These are phyloP conservation scores for Salix suchowensis DNA, from an alignment of 345 rosid species.

Conservation along the genomic window DNA sequence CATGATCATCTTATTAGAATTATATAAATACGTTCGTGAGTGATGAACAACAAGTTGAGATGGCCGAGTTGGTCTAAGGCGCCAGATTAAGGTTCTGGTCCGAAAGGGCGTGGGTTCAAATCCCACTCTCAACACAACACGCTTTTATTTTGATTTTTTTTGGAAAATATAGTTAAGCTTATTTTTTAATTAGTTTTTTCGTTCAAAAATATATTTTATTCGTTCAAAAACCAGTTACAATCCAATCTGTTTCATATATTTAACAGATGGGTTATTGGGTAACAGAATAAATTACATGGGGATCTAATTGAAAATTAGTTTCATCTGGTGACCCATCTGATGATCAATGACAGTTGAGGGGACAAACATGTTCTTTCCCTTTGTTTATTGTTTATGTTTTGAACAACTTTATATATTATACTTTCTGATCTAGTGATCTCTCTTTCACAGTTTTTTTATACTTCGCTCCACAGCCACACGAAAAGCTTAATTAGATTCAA, in stretches of 20 bases:
- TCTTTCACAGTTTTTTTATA: not conserved
- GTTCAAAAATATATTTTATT: no score
- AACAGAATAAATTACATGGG: not conserved
- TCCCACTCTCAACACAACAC: conserved; percentile 69
- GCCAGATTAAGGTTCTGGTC: conserved; percentile 99
- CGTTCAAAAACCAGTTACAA: no score
- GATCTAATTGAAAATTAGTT: not conserved
- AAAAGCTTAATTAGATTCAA: not conserved
- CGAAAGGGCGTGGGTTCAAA: conserved; percentile 99
- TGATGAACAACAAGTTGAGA: conserved; percentile 35
- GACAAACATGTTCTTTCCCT: not conserved
- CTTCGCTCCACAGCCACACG: not conserved
- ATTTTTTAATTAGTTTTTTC: no score
- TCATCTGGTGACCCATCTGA: not conserved
- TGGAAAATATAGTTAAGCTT: no score
- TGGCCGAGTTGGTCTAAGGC: conserved; percentile 99
- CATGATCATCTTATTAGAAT: rapidly evolving
- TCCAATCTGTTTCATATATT: no score
- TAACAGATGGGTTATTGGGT: no score
- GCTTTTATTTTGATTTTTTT: no score
- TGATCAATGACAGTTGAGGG: not conserved
- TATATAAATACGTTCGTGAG: no score
- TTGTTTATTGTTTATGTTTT: not conserved
- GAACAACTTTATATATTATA: no score
- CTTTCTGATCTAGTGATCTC: not conserved